Evolutionary conservation across 176 grass and related monocot species (phyloP).

Genomic region (Chloris gayana): DNA sequence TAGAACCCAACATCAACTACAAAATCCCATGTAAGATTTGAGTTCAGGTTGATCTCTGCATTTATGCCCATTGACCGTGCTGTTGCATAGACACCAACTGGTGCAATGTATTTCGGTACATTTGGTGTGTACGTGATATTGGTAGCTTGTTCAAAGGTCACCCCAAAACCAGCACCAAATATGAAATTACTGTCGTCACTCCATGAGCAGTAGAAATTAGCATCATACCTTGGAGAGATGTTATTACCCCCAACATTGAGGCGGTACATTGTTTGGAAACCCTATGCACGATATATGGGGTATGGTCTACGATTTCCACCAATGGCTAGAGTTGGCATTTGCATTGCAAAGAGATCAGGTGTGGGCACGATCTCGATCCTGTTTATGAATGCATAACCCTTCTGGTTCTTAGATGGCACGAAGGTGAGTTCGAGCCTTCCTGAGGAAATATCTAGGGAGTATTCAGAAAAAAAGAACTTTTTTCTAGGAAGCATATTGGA

Average conservation of each 20-base stretch:
- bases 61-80: slow-evolving; percentile 68
- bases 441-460: slow-evolving; percentile 45
- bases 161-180: slow-evolving; percentile 35
- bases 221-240: slow-evolving; percentile 37
- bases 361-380: slow-evolving; percentile 65
- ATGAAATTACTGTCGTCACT: slow-evolving; percentile 31
- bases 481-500: slow-evolving; percentile 11
- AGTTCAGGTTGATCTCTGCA: slow-evolving; percentile 51
- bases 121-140: slow-evolving; percentile 22
- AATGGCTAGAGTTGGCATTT: background rate
- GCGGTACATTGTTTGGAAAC: slow-evolving; percentile 65
- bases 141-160: slow-evolving; percentile 36
- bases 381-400: slow-evolving; percentile 63
- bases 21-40: slow-evolving; percentile 83
- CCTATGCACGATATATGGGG: background rate
- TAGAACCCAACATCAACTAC: no score
- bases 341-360: slow-evolving; percentile 43
- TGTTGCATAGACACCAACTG: slow-evolving; percentile 49
- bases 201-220: slow-evolving; percentile 61
- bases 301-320: background rate
- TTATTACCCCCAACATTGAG: slow-evolving; percentile 57
- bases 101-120: slow-evolving; percentile 52
- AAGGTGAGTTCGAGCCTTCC: slow-evolving; percentile 54
- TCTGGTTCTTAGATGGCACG: slow-evolving; percentile 39
- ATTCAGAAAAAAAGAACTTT: slow-evolving; percentile 47